Base-by-base conservation (phyloP, 495 filamentous ascomycete genomes). In the Neurospora sp. region DNA sequence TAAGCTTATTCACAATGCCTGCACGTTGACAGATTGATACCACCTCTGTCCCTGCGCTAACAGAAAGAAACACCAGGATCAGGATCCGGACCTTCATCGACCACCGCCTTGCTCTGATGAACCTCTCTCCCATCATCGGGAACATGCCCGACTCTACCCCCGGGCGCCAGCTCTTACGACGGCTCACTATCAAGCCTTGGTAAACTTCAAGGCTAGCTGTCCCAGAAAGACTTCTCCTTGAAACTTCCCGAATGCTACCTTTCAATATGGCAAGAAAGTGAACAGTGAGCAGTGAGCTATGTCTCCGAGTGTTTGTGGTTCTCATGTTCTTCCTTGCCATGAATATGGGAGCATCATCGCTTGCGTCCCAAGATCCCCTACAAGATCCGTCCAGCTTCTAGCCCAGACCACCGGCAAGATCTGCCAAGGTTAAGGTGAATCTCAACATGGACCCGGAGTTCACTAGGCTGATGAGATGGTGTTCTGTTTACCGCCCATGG, bases 371-470 rank as follows among this genome's bases (percentile, higher is more conserved):
- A 19, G 28, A 62, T 62, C 24, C 15, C 15, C 48, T 5, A 48
- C 42, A 62, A 9, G 28, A 34, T 34, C 6, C 54, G 19, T 3
- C 28, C 11, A 34, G 54, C 6, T 4, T 62, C 28, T 31, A 6
- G 28, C 54, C n/a, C 28, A 62, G 54, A 34, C 54, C 54, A 15
- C 15, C 28, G 54, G 24, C 69, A 69, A 71, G 70, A 73, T 66
- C 73, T 74, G 39, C 72, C 72, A 69, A 70, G 72, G 45, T 71
- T 21, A 13, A 37, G 24, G 31, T 62, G 15, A 62, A 62, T 62
- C 6, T 34, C 54, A 62, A 15, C 28, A 34, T 31, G 54, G 54
- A 8, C 54, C 24, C 13, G 11, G 54, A 62, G 15, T 66, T 19
- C 54, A 34, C 28, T 5, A 34, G 54, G 54, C 54, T 36, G 54